These are phyloP conservation scores for Lasiodiplodia citricola DNA, from an alignment of 2,329 filamentous ascomycete genomes.

Conservation along the genomic window DNA sequence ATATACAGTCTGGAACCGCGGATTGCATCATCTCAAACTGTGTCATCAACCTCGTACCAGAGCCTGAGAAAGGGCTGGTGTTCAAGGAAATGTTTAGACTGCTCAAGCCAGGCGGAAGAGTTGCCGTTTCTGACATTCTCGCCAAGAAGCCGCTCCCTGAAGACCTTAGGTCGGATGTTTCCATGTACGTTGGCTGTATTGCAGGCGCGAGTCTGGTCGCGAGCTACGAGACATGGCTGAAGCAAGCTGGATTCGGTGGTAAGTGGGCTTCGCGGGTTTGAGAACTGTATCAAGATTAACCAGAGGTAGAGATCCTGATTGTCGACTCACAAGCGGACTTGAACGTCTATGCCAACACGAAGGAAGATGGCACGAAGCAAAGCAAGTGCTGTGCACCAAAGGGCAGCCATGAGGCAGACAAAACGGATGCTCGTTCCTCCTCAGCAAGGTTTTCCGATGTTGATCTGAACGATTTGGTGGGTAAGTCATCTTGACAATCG, in stretches of 20 bases:
- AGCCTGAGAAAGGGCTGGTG: conserved; percentile 35
- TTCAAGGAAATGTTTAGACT: conserved; percentile 65
- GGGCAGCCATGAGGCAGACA: background rate
- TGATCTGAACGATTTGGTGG: background rate
- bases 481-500: background rate
- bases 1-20: conserved; percentile 49
- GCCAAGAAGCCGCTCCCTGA: conserved; percentile 56
- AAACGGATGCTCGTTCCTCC: background rate
- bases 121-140: conserved; percentile 67
- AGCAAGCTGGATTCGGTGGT: conserved; percentile 29
- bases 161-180: conserved; percentile 55
- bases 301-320: background rate
- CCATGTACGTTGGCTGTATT: conserved; percentile 66
- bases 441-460: background rate
- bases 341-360: background rate
- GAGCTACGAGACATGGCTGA: conserved; percentile 60
- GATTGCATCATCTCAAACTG: conserved; percentile 69
- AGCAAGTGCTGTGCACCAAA: background rate
- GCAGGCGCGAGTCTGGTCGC: conserved; percentile 60
- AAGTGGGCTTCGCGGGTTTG: background rate
- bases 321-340: background rate
- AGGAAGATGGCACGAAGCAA: background rate
- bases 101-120: conserved; percentile 61
- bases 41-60: conserved; percentile 38
- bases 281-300: too few relatives aligned